phyloP scores from a whole-genome alignment of 805 yeast genomes.

The Metschnikowia vanudenii region DNA sequence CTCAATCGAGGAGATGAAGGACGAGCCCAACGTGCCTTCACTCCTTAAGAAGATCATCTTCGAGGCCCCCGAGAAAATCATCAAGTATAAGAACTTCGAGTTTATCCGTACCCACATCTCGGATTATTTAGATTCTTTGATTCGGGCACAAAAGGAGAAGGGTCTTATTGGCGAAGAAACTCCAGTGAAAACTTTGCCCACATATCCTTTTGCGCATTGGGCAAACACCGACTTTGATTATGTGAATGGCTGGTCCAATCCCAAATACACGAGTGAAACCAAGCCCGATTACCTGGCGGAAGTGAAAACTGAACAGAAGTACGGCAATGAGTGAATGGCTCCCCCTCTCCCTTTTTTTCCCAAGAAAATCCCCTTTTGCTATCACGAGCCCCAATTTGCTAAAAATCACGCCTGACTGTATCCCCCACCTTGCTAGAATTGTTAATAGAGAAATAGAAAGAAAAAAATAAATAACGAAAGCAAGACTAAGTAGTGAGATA shows the following conservation, averaged over 20 bases:
- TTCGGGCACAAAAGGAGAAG: constrained; percentile 55
- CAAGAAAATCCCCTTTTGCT: neutral
- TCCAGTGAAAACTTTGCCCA: constrained; percentile 55
- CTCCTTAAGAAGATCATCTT: constrained; percentile 60
- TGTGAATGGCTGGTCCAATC: constrained; percentile 41
- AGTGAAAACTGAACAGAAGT: constrained; percentile 21
- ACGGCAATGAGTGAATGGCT: constrained; percentile 17
- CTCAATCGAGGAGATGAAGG: constrained; percentile 74
- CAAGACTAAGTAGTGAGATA: too few species aligned
- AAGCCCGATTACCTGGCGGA: constrained; percentile 25
- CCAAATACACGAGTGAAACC: constrained; percentile 26
- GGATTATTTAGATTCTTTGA: constrained; percentile 55
- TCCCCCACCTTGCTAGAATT: neutral
- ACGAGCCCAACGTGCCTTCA: constrained; percentile 76
- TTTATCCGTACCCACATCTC: constrained; percentile 57
- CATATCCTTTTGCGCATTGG: constrained; percentile 67
- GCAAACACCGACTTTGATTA: constrained; percentile 40
- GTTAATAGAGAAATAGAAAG: neutral
- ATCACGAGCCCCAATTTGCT: neutral
- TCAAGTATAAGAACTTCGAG: constrained; percentile 62
- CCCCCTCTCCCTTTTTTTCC: neutral
- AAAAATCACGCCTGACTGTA: neutral
- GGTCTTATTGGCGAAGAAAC: constrained; percentile 56
- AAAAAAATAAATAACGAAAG: too few species aligned
- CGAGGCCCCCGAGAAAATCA: constrained; percentile 65